Evolutionary conservation across 176 grass and related monocot genomes (phyloP), one percentile per base, ranked within the genome.

Genomic region (Zizania latifolia): DNA sequence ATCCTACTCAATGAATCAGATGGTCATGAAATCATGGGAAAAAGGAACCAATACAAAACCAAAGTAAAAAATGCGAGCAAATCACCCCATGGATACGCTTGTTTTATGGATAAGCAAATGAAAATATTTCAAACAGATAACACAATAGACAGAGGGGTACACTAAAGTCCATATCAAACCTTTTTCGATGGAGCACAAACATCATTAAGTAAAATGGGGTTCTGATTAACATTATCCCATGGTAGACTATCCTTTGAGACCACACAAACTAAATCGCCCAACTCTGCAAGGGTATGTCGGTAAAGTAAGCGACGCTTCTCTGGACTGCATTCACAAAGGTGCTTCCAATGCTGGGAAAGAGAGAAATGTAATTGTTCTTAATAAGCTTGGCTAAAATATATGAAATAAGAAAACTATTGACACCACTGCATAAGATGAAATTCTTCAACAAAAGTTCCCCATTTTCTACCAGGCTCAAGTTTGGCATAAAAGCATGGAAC

Each of bases 251-350:
- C 36, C 73, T 80, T 40, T 44, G 67, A 65, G 34, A 72, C 58
- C 32, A 81, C 64, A 68, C 55, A 56, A 58, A 92, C 77, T 71
- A 97, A 78, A 79, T 97, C 88, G 44, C 72, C 81, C 84, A 97
- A 87, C 64, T 97, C 87, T 66, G 90, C 93, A 70, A 97, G 87
- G 84, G 82, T 93, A 81, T 97, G 90, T 59, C 88, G 93, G 72
- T 97, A 97, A 74, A 86, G 79, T 81, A 97, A 84, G 58, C 80
- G 81, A 82, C 58, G 87, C 75, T 93, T 97, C 86, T 86, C 72
- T 30, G 90, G 63, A 79, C 61, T 80, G 78, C 93, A 97, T 86
- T 97, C 93, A 67, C 93, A 97, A 77, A 97, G 85, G 77, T 93
- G 93, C 85, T 76, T 86, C 93, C 93, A 97, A 68, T 97, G 93